A percentile compares a stretch with the other conserved stretches of the same genome.
Conservation (phyloP, 2,329 filamentous ascomycete genomes). For the Colletotrichum truncatum region DNA sequence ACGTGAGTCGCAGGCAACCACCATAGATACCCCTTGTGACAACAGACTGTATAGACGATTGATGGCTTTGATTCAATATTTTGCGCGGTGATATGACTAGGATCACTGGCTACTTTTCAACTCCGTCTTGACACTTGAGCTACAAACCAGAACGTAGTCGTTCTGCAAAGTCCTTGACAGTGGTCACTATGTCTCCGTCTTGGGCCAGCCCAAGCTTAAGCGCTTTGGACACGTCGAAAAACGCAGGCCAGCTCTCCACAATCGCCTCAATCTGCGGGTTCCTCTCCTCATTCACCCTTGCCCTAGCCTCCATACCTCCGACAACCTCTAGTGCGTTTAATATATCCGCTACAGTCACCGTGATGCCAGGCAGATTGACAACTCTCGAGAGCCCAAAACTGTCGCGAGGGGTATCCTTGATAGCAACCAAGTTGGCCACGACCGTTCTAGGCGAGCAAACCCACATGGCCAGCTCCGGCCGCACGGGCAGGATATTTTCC, state of each 20-base stretch:
- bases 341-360: slow-evolving; percentile 62
- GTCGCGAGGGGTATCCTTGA: slow-evolving; percentile 49
- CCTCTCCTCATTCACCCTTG: slow-evolving; percentile 55
- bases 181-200: slow-evolving; percentile 50
- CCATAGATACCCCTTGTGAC: slow-evolving; percentile 26
- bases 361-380: slow-evolving; percentile 61
- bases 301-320: slow-evolving; percentile 54
- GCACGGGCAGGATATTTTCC: slow-evolving; percentile 52
- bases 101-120: too few species aligned
- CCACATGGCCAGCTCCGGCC: slow-evolving; percentile 54
- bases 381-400: slow-evolving; percentile 51
- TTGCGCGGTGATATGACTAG: background rate
- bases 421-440: slow-evolving; percentile 54
- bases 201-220: slow-evolving; percentile 58
- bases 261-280: slow-evolving; percentile 57
- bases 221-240: slow-evolving; percentile 61
- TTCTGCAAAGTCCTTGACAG: slow-evolving; percentile 35
- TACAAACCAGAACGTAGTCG: background rate
- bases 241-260: slow-evolving; percentile 63
- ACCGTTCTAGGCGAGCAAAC: slow-evolving; percentile 56
- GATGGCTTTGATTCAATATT: slow-evolving; percentile 5
- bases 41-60: slow-evolving; percentile 24
- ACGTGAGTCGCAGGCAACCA: slow-evolving; percentile 26
- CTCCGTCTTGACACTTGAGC: too few species aligned
- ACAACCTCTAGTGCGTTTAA: slow-evolving; percentile 58